These are phyloP conservation scores for Kodamaea anthophila DNA, from an alignment of 1,139 yeast species.

Conservation along the genomic window DNA sequence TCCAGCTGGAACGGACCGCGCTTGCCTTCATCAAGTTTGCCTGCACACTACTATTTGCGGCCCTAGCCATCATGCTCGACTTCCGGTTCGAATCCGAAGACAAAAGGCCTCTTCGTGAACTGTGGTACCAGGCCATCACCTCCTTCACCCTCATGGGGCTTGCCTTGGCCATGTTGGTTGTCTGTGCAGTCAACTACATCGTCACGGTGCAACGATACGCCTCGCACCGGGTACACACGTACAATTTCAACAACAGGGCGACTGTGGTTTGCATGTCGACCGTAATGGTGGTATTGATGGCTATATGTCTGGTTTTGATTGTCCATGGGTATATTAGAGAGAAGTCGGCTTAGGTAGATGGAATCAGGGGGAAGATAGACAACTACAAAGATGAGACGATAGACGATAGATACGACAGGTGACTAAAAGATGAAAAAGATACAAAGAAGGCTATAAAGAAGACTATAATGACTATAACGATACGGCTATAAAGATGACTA, in stretches of 20 bases:
- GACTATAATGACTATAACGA: no score
- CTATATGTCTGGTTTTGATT: slow-evolving; percentile 37
- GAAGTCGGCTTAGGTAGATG: no score
- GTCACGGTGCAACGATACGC: slow-evolving; percentile 43
- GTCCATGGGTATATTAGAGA: slow-evolving; percentile 32
- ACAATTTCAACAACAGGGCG: slow-evolving; percentile 30
- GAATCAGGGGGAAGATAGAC: no score
- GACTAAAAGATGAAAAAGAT: no score
- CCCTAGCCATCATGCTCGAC: slow-evolving; percentile 48
- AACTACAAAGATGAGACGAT: neutral
- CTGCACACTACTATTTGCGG: slow-evolving; percentile 42
- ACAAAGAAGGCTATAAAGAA: no score
- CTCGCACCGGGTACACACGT: slow-evolving; percentile 35
- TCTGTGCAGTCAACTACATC: slow-evolving; percentile 42
- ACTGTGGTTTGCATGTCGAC: slow-evolving; percentile 35
- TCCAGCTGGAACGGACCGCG: slow-evolving; percentile 56
- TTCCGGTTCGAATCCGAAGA: slow-evolving; percentile 36
- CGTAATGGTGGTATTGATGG: slow-evolving; percentile 38
- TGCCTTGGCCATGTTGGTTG: slow-evolving; percentile 33
- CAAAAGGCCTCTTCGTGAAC: slow-evolving; percentile 4
- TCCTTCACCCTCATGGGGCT: slow-evolving; percentile 36
- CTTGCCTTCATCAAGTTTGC: slow-evolving; percentile 49
- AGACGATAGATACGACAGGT: no score
- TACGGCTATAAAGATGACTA: no score
- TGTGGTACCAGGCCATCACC: slow-evolving; percentile 25